phyloP scores from a whole-genome alignment of 306 rosid species.

The Hippophae tibetana region DNA sequence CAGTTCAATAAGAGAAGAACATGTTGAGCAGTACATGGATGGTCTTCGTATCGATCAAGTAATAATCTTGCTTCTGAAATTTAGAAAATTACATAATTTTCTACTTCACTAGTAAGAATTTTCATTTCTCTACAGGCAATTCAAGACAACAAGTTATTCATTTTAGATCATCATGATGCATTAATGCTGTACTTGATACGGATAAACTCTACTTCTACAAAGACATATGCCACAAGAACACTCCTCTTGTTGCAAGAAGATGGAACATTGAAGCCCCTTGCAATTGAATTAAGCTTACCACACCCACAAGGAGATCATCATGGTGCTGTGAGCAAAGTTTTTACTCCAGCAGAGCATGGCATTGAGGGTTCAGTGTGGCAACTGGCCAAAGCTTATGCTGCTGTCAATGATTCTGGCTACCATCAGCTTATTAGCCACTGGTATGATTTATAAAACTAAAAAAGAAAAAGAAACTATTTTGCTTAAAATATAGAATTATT shows the following conservation, averaged over 20 bases:
- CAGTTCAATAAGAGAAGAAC: slow-evolving; percentile 54
- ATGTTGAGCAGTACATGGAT: slow-evolving; percentile 43
- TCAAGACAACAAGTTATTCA: slow-evolving; percentile 45
- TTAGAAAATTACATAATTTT: no score
- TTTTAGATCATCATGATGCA: slow-evolving; percentile 82
- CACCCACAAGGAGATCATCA: slow-evolving; percentile 72
- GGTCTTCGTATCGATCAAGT: slow-evolving; percentile 61
- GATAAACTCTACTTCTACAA: slow-evolving; percentile 77
- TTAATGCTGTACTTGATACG: slow-evolving; percentile 59
- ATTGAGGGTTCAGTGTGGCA: slow-evolving; percentile 75
- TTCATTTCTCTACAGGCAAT: slow-evolving; percentile 44
- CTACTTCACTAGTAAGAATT: no score
- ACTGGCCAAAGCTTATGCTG: slow-evolving; percentile 81
- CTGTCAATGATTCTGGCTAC: slow-evolving; percentile 87
- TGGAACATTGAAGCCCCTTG: slow-evolving; percentile 74
- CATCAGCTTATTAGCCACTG: slow-evolving; percentile 95
- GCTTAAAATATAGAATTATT: slow-evolving; percentile 3
- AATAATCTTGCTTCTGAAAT: slow-evolving; percentile 3
- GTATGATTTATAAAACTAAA: slow-evolving; percentile 28
- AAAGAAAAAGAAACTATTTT: not conserved
- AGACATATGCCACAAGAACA: slow-evolving; percentile 77
- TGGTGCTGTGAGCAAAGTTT: slow-evolving; percentile 68
- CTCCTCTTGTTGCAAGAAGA: slow-evolving; percentile 64
- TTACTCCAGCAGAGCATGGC: slow-evolving; percentile 49
- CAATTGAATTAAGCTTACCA: slow-evolving; percentile 86